Conservation (phyloP, 805 yeast species). For the Ogataea ganodermae region DNA sequence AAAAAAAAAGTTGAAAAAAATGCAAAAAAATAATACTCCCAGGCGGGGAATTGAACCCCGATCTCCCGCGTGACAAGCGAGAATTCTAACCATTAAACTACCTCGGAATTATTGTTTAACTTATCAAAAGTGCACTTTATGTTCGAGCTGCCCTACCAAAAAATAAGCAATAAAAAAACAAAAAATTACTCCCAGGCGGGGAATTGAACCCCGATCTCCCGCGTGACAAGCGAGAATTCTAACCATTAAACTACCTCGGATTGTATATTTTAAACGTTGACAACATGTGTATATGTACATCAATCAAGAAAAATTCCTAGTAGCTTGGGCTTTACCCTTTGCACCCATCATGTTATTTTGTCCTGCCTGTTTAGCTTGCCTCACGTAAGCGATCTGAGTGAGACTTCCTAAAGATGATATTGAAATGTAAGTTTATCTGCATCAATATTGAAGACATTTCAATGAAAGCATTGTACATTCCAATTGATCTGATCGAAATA, state of each 20-base stretch:
- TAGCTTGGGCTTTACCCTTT: not conserved
- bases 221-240: constrained; percentile 46
- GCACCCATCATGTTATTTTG: too few relatives aligned
- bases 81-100: constrained; percentile 41
- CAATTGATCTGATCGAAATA: too few relatives aligned
- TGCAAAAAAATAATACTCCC: constrained; percentile 30
- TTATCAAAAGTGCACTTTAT: too few relatives aligned
- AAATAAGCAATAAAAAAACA: not conserved
- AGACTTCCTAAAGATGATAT: too few relatives aligned
- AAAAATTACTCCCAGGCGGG: constrained; percentile 40
- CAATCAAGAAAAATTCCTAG: not conserved
- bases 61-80: constrained; percentile 47
- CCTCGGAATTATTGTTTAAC: not conserved
- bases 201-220: constrained; percentile 46
- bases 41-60: constrained; percentile 47
- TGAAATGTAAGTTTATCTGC: too few relatives aligned
- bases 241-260: constrained; percentile 33
- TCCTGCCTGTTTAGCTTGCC: too few relatives aligned
- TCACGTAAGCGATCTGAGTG: too few relatives aligned
- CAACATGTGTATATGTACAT: not conserved
- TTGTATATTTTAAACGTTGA: not conserved
- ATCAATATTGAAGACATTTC: too few relatives aligned
- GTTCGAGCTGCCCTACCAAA: not conserved
- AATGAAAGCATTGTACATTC: too few relatives aligned
- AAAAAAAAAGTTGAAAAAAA: not conserved